Percentiles rank a stretch among this genome's conserved stretches.
phyloP scores from a whole-genome alignment of 1,284 basidiomycete species.

The Fomitopsis pinicola region DNA sequence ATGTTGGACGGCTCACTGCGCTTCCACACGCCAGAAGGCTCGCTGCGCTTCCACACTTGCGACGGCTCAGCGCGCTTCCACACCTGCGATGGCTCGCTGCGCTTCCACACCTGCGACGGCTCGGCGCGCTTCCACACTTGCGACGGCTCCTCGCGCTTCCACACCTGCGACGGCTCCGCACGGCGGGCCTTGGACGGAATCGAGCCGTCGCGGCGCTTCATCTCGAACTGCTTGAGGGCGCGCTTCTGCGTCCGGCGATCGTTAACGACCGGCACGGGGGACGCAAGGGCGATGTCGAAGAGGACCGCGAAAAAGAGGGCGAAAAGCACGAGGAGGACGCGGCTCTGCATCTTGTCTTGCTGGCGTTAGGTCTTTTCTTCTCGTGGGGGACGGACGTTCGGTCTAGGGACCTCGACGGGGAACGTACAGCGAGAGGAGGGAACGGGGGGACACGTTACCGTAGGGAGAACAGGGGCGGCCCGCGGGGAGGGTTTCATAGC shows the following conservation, averaged over 20 bases:
- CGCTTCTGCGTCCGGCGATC: constrained; percentile 14
- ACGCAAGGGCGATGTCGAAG: constrained; percentile 10
- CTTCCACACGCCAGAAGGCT: neutral
- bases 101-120: neutral
- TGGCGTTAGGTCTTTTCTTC: neutral
- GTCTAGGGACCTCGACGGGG: neutral
- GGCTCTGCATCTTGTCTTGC: constrained; percentile 15
- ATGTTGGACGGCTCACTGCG: neutral
- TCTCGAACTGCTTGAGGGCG: constrained; percentile 31
- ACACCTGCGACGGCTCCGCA: constrained; percentile 33
- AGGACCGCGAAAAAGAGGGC: constrained; percentile 15
- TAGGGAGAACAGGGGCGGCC: neutral
- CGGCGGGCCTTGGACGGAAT: constrained; percentile 33
- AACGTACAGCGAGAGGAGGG: neutral
- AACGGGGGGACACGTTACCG: neutral
- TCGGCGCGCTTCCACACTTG: neutral
- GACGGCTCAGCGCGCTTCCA: neutral
- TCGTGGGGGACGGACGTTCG: neutral
- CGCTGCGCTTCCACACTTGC: neutral
- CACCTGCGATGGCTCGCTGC: neutral
- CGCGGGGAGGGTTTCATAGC: neutral
- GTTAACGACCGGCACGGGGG: constrained; percentile 8
- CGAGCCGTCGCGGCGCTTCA: constrained; percentile 26
- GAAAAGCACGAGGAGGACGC: constrained; percentile 17
- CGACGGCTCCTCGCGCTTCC: neutral